Evolutionary conservation across 164 flowering plant genomes (phyloP).

Genomic region (Aristolochia californica): DNA sequence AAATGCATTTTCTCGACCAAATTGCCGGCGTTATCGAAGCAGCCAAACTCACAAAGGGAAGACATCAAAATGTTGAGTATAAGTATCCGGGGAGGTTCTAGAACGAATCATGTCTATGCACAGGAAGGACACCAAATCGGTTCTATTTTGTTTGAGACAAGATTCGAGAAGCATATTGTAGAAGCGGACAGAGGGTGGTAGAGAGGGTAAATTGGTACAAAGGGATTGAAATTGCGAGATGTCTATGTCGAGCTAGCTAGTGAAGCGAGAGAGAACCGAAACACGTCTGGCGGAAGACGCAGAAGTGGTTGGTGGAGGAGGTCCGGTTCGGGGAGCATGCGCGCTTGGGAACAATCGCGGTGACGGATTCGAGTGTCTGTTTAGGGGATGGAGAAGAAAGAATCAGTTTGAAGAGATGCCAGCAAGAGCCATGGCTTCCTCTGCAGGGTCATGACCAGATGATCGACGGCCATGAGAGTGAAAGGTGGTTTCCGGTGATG

Average conservation of each 20-base stretch:
- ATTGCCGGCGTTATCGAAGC: constrained; percentile 49
- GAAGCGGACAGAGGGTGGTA: constrained; percentile 35
- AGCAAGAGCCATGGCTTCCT: no score
- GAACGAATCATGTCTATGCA: constrained; percentile 60
- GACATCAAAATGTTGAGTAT: constrained; percentile 62
- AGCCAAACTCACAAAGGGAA: constrained; percentile 51
- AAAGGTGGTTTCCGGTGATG: no score
- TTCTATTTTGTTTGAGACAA: constrained; percentile 23
- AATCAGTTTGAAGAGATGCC: no score
- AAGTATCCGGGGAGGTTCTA: constrained; percentile 53
- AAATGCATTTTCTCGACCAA: constrained; percentile 77
- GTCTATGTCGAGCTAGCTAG: constrained; percentile 35
- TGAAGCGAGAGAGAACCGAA: constrained; percentile 18
- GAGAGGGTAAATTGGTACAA: constrained; percentile 32
- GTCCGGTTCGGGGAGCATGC: constrained; percentile 48
- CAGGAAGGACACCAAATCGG: constrained; percentile 39
- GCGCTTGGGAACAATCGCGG: constrained; percentile 16
- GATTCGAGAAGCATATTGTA: constrained; percentile 56
- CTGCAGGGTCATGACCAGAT: no score
- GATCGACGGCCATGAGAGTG: no score
- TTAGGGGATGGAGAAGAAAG: no score
- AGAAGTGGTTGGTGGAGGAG: constrained; percentile 42
- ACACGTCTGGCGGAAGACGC: constrained; percentile 11
- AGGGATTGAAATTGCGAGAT: constrained; percentile 48
- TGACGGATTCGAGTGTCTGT: no score